Percentiles rank a stretch among this genome's conserved stretches.
Conservation (phyloP, 371 early-diverging fungal species). For the Mortierella sp. region DNA sequence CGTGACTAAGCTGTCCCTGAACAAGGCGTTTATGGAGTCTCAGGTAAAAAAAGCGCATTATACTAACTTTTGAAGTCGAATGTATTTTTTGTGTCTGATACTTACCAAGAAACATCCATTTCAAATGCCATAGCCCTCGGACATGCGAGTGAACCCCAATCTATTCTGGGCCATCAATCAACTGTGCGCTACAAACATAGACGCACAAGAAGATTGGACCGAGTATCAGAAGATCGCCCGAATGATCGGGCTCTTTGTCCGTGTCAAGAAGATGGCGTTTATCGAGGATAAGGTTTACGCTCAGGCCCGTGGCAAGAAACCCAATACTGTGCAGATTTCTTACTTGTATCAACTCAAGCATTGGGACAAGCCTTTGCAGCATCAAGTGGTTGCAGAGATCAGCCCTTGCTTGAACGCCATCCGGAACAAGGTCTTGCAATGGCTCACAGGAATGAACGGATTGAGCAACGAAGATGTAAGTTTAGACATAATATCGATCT, state of each 20-base stretch:
- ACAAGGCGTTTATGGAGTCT: conserved; percentile 28
- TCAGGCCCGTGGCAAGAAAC: conserved; percentile 48
- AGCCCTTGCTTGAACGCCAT: conserved; percentile 49
- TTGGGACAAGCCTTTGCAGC: conserved; percentile 54
- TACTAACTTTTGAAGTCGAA: background rate
- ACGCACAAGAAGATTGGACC: conserved; percentile 27
- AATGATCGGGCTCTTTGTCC: conserved; percentile 45
- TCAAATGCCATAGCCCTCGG: conserved; percentile 48
- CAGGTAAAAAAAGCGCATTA: conserved; percentile 28
- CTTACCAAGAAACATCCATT: background rate
- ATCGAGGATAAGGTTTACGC: conserved; percentile 47
- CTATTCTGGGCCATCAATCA: conserved; percentile 51
- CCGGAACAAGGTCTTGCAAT: conserved; percentile 33
- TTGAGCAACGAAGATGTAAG: conserved; percentile 46
- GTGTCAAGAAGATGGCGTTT: conserved; percentile 50
- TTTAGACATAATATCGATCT: background rate
- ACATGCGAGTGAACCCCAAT: conserved; percentile 49
- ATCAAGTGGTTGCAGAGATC: conserved; percentile 52
- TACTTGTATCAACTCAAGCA: conserved; percentile 43
- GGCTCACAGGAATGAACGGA: conserved; percentile 47
- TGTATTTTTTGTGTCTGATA: background rate
- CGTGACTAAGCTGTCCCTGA: conserved; percentile 24
- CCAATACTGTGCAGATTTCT: conserved; percentile 46
- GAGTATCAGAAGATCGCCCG: conserved; percentile 48
- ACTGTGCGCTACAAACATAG: conserved; percentile 27